Percentiles rank a stretch among this genome's conserved stretches.
phyloP scores from a whole-genome alignment of 2,329 filamentous ascomycete genomes.

The Aspergillus amoenus region DNA sequence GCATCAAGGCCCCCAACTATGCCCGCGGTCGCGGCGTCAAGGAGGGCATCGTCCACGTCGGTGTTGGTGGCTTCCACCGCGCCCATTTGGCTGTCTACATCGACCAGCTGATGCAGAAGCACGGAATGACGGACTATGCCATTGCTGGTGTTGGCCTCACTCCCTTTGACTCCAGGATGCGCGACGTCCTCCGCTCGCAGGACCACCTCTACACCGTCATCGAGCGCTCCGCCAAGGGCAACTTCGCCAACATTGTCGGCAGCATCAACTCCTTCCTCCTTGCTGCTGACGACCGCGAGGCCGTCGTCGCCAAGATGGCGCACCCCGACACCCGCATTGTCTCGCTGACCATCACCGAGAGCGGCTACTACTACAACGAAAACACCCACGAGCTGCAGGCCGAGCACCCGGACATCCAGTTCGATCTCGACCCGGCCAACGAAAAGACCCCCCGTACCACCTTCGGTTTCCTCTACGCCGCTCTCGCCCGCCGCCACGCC shows the following conservation, averaged over 20 bases:
- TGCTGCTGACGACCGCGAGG: slow-evolving; percentile 52
- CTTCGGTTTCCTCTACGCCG: slow-evolving; percentile 55
- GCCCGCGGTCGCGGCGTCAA: slow-evolving; percentile 46
- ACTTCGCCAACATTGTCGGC: slow-evolving; percentile 49
- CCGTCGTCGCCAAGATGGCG: slow-evolving; percentile 57
- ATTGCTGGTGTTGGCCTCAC: slow-evolving; percentile 55
- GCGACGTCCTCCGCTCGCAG: slow-evolving; percentile 50
- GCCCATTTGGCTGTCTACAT: slow-evolving; percentile 56
- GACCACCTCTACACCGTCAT: slow-evolving; percentile 56
- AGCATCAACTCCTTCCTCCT: slow-evolving; percentile 56
- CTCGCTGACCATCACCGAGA: slow-evolving; percentile 57
- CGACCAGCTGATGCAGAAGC: slow-evolving; percentile 50
- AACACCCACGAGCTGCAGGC: slow-evolving; percentile 55
- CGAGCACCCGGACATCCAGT: slow-evolving; percentile 52
- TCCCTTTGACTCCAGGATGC: slow-evolving; percentile 53
- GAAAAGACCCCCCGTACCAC: slow-evolving; percentile 47
- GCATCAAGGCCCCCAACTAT: slow-evolving; percentile 46
- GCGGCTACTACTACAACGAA: slow-evolving; percentile 59
- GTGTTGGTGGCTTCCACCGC: slow-evolving; percentile 57
- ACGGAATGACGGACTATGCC: slow-evolving; percentile 47
- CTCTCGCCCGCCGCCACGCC: slow-evolving; percentile 47
- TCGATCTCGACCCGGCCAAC: slow-evolving; percentile 47
- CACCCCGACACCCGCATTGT: slow-evolving; percentile 56
- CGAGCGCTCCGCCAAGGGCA: slow-evolving; percentile 55
- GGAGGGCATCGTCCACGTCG: slow-evolving; percentile 56